Evolutionary conservation across 768 basidiomycete species (phyloP).

Genomic region (Pleurotus tuber-regium): DNA sequence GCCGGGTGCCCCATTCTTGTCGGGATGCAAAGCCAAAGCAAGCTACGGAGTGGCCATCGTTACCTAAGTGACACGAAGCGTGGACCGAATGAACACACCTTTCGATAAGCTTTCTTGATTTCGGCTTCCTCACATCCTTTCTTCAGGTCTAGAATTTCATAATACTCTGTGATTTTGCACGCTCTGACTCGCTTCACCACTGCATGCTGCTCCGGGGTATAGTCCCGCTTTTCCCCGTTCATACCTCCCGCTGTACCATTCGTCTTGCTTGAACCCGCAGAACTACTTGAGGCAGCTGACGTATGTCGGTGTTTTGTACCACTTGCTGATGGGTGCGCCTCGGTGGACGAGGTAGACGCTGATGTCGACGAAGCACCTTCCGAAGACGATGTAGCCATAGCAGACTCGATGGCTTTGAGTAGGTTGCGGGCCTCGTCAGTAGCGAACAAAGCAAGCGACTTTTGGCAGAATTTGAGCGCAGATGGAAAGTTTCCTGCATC

Average conservation of each 20-base stretch:
- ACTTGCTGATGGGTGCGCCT: conserved; percentile 73
- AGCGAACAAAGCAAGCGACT: conserved; percentile 79
- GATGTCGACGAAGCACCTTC: conserved; percentile 38
- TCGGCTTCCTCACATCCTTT: conserved; percentile 81
- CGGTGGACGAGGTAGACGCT: conserved; percentile 42
- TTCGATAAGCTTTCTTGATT: conserved; percentile 94
- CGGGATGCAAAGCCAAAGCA: conserved; percentile 85
- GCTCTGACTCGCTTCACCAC: conserved; percentile 83
- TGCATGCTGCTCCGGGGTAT: conserved; percentile 77
- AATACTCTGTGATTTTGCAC: conserved; percentile 90
- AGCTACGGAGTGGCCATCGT: conserved; percentile 43
- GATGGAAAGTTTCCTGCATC: conserved; percentile 69
- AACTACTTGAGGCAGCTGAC: conserved; percentile 25
- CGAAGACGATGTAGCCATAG: conserved; percentile 42
- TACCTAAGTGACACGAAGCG: conserved; percentile 8
- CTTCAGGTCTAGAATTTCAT: conserved; percentile 83
- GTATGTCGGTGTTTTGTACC: conserved; percentile 64
- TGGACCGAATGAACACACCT: conserved; percentile 47
- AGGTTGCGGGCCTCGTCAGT: conserved; percentile 74
- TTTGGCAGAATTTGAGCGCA: conserved; percentile 87
- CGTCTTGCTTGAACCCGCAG: conserved; percentile 17
- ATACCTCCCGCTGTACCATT: conserved; percentile 60
- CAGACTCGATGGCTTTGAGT: conserved; percentile 62
- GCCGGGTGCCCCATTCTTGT: conserved; percentile 96
- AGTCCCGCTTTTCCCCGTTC: conserved; percentile 77